Percentiles rank a stretch among this genome's conserved stretches.
These are phyloP conservation scores for Vanderwaltozyma verrucispora DNA, from an alignment of 805 yeast species.

Conservation along the genomic window DNA sequence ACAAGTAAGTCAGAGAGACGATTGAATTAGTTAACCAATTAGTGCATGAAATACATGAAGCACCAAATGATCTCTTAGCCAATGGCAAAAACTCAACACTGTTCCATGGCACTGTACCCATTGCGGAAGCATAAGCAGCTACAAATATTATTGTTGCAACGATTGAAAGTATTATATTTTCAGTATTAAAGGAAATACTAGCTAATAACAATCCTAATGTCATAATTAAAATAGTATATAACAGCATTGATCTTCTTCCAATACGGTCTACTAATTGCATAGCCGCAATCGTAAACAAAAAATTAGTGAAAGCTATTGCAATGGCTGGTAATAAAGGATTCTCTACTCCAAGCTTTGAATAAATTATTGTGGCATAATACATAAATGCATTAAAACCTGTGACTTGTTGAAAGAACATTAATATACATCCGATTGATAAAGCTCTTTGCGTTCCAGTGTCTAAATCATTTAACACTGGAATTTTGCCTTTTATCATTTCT, in stretches of 20 bases:
- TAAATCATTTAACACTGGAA: neutral
- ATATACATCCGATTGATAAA: constrained; percentile 37
- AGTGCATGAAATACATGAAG: constrained; percentile 33
- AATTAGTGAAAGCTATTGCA: constrained; percentile 44
- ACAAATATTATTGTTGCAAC: constrained; percentile 29
- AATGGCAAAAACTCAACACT: constrained; percentile 36
- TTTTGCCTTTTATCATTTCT: no score
- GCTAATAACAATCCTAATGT: constrained; percentile 28
- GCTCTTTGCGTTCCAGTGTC: constrained; percentile 28
- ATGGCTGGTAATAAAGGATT: constrained; percentile 50
- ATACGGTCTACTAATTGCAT: constrained; percentile 38
- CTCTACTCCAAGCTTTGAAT: constrained; percentile 26
- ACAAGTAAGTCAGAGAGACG: constrained; percentile 30
- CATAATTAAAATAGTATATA: constrained; percentile 34
- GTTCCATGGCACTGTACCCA: constrained; percentile 38
- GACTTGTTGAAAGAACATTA: constrained; percentile 48
- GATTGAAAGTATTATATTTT: constrained; percentile 17
- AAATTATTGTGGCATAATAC: constrained; percentile 51
- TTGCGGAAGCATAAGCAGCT: constrained; percentile 34
- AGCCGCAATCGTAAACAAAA: constrained; percentile 44
- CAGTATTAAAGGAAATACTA: constrained; percentile 22
- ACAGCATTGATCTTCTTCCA: constrained; percentile 38
- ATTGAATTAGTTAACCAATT: constrained; percentile 34
- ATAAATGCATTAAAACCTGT: constrained; percentile 56
- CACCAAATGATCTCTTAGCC: constrained; percentile 34